Base-by-base conservation (phyloP, 805 yeast species). In the Metschnikowia arizonensis region DNA sequence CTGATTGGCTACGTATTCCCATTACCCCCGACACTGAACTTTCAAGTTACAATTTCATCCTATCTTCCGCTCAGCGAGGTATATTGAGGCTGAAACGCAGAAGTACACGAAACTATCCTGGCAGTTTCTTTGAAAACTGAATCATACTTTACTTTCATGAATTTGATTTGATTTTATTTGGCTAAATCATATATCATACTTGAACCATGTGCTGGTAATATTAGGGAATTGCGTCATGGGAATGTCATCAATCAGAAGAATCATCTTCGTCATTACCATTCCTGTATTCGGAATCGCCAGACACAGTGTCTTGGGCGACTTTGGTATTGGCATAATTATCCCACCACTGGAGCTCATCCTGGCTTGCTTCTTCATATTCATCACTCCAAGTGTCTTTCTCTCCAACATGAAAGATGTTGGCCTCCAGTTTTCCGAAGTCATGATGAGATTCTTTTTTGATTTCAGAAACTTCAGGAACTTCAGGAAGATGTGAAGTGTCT, bases 371-470 rank as follows among this genome's bases (percentile, higher is more conserved):
- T 11, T 28, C 41, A 21, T 28, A 25, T 18, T 33, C 23, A 11
- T 30, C 42, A 23, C 42, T 39, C 42, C 42, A 39, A 15, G 42
- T 39, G 26, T 29, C 26, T 15, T 39, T 39, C 11, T 31, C 34
- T 17, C 34, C 34, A 39, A 11, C 17, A 14, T 14, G 40, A 18
- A 15, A 5, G 3, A 19, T 18, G 28, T 37, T 37, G 8, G 40
- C 40, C 18, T 37, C 40, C 40, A 37, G 31, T 10, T 26, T 37
- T 28, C 12, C 19, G n/a, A 18, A 37, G 19, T 37, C 33, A n/a
- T 28, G 25, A 7, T 25, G 5, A 8, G 28, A 19, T 10, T 34
- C 38, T 5, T 24, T 14, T 18, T 37, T 28, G n/a, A 37, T 5
- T 8, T 19, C n/a, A 4, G 33, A 24, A 10, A 14, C 23, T 12